phyloP scores from a whole-genome alignment of 176 grass and related monocot genomes.

The Cenchrus fungigraminus region DNA sequence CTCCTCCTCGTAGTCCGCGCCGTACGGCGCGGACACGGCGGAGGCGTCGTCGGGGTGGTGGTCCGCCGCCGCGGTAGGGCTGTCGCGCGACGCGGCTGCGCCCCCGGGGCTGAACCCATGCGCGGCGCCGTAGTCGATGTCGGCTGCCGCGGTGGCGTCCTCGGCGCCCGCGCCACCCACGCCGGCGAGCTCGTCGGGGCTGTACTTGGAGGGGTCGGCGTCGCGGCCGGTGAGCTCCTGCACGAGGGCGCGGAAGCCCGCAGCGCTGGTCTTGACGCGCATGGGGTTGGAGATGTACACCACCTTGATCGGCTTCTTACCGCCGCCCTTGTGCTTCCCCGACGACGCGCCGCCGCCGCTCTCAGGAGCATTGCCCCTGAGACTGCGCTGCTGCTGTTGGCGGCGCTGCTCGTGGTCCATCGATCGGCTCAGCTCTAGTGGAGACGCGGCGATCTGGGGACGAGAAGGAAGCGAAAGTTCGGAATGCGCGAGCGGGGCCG shows the following conservation, averaged over 20 bases:
- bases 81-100: conserved; percentile 22
- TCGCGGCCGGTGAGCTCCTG: conserved; percentile 87
- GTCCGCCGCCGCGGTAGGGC: conserved; percentile 4
- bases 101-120: conserved; percentile 31
- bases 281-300: conserved; percentile 95
- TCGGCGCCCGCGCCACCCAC: neutral
- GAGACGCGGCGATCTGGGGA: conserved; percentile 35
- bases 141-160: neutral
- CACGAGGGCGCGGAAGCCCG: conserved; percentile 73
- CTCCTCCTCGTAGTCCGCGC: neutral
- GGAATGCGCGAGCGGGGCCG: neutral
- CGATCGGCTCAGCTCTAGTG: conserved; percentile 2
- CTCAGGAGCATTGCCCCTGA: conserved; percentile 31
- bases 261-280: conserved; percentile 67
- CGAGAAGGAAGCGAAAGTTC: neutral
- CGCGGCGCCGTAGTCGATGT: conserved; percentile 11
- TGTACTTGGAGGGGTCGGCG: conserved; percentile 68
- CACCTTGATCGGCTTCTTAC: conserved; percentile 84
- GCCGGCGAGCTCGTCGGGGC: conserved; percentile 15
- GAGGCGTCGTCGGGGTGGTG: conserved; percentile 8
- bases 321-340: conserved; percentile 36
- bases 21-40: neutral
- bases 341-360: conserved; percentile 25
- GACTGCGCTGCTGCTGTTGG: conserved; percentile 7
- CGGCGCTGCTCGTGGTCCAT: conserved; percentile 44